phyloP scores from a whole-genome alignment of 1,139 yeast species.

The Taphrina wiesneri region DNA sequence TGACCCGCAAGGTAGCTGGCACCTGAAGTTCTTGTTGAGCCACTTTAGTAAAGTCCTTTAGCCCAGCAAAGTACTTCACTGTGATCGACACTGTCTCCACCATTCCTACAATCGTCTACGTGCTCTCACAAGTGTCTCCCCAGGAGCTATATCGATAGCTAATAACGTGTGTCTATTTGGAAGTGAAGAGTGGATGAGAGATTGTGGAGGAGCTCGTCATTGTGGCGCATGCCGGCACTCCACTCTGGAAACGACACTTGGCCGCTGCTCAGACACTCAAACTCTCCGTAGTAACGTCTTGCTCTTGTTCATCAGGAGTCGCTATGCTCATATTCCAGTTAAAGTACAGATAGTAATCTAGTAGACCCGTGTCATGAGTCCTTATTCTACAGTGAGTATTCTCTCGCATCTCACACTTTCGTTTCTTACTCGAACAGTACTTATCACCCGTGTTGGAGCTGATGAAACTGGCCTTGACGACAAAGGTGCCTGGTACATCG shows the following conservation, averaged over 20 bases:
- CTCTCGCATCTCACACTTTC: not conserved
- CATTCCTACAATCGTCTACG: not conserved
- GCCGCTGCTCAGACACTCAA: no score
- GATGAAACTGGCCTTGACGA: slow-evolving; percentile 1
- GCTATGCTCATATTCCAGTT: no score
- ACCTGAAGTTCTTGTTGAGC: not conserved
- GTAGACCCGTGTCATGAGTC: slow-evolving; percentile 1
- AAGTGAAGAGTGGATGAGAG: no score
- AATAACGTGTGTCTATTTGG: no score
- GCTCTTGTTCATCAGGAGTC: not conserved
- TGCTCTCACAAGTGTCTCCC: no score
- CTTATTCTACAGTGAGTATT: slow-evolving; percentile 7
- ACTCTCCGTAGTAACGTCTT: no score
- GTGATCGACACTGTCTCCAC: not conserved
- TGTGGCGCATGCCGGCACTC: slow-evolving; percentile 4
- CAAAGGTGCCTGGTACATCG: slow-evolving; percentile 17
- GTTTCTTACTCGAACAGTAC: not conserved
- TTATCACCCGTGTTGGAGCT: slow-evolving; percentile 7
- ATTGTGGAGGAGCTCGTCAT: slow-evolving; percentile 5
- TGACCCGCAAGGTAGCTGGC: slow-evolving; percentile 1
- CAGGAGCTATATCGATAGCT: no score
- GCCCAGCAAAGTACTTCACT: slow-evolving; percentile 18
- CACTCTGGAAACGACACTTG: not conserved
- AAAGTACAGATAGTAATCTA: no score
- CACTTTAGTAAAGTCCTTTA: slow-evolving; percentile 14